Base-by-base conservation (phyloP, 2,329 filamentous ascomycete species). In the Pseudogymnoascus destructans region DNA sequence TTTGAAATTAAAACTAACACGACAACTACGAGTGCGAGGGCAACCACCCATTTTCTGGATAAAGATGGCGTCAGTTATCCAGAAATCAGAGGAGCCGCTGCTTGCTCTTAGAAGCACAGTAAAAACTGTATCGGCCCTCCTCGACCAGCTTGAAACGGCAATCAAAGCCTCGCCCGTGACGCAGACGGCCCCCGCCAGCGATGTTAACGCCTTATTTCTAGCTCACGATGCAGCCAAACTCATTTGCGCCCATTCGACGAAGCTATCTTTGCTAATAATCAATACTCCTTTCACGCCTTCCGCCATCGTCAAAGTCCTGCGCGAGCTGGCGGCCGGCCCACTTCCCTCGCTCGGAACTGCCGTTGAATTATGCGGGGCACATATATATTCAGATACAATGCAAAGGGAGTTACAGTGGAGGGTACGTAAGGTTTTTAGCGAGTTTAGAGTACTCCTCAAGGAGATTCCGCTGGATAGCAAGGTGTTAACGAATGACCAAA, bases 261-360 rank as follows among this genome's bases (percentile, higher is more conserved):
- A 95, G 62, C 77, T 96, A 23, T 92, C 88, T 0, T 83, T 96
- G 0, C 79, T 97, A 10, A 80, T 93, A 1, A 86, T 95, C 66
- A 95, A 88, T 66, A 80, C 88, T 15, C 91, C 92, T 0, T 95
- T 95, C 64, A 93, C 90, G 0, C 84, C 88, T 0, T 83, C 84
- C 0, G 91, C 89, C 4, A 77, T 95, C 32, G 73, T 72, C 8
- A 83, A 79, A 21, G 82, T 95, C 11, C 73, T 96, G 3, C 77
- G 80, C 32, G 83, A 90, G 59, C 77, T 95, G n/a, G 78, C 84
- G 19, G 77, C 80, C 10, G 83, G 82, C 0, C 82, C 87, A n/a
- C 76, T 95, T 0, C 86, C 88, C 0, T 87, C 82, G 2, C 75
- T 95, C 21, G 82, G 88, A 49, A 84, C 85, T 0, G 84, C 86